A percentile compares a stretch with the other conserved stretches of the same genome.
Evolutionary conservation across 106 monocot species (phyloP).

Genomic region (Amphibolis antarctica): DNA sequence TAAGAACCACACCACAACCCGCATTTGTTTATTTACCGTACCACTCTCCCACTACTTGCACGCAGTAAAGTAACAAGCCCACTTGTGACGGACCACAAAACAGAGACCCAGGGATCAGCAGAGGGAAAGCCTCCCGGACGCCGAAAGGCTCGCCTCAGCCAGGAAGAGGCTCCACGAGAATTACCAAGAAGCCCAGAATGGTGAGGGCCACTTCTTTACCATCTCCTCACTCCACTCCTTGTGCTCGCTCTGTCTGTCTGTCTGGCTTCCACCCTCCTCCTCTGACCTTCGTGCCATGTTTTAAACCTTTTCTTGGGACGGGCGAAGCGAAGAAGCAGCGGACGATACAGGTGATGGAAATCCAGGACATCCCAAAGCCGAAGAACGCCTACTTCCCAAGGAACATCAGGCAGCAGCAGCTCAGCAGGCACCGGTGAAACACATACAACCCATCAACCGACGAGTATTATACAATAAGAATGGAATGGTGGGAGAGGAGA

Average conservation of each 20-base stretch:
- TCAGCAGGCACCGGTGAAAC: constrained; percentile 7
- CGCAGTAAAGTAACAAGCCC: no score
- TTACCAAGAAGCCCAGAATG: constrained; percentile 56
- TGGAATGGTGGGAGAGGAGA: no score
- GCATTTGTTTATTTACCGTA: not conserved
- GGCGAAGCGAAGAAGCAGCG: constrained; percentile 47
- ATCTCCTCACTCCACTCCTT: not conserved
- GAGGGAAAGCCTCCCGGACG: constrained; percentile 28
- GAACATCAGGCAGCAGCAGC: constrained; percentile 10
- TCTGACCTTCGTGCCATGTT: not conserved
- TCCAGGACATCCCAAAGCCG: constrained; percentile 46
- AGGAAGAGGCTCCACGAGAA: constrained; percentile 51
- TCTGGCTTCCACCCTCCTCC: not conserved
- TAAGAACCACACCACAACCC: constrained; percentile 10
- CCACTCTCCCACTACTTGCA: no score
- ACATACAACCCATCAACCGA: no score
- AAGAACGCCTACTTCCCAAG: constrained; percentile 29
- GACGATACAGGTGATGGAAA: constrained; percentile 50
- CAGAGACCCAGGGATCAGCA: constrained; percentile 22
- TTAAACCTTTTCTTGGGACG: not conserved
- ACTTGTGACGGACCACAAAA: not conserved
- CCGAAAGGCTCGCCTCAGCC: constrained; percentile 39
- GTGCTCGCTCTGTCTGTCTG: not conserved
- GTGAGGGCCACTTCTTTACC: constrained; percentile 17
- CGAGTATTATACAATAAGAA: no score